phyloP scores from a whole-genome alignment of 805 yeast species.

The Wickerhamiella kazuoi region DNA sequence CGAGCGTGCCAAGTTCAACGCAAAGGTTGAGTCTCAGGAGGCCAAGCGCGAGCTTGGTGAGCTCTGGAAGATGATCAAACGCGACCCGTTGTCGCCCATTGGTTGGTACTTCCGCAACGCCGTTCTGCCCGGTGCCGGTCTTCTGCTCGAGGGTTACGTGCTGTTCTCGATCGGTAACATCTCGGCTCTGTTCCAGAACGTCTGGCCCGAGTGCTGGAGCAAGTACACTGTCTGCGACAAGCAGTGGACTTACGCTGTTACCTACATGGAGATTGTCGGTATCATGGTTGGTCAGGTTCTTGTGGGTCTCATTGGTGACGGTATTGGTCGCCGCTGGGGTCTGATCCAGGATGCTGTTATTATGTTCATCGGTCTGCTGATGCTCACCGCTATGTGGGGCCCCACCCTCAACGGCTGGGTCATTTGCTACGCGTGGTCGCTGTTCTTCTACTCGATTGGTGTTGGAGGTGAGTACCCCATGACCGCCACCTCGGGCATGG shows the following conservation, averaged over 20 bases:
- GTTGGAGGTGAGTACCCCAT: slow-evolving; percentile 57
- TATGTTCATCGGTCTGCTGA: slow-evolving; percentile 36
- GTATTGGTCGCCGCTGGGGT: slow-evolving; percentile 44
- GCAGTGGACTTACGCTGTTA: slow-evolving; percentile 22
- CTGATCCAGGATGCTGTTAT: slow-evolving; percentile 40
- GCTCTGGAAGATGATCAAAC: slow-evolving; percentile 15
- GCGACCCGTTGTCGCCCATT: slow-evolving; percentile 22
- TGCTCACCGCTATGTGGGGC: slow-evolving; percentile 47
- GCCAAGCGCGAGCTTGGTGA: slow-evolving; percentile 15
- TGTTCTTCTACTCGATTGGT: slow-evolving; percentile 34
- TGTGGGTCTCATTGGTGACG: slow-evolving; percentile 41
- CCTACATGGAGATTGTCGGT: slow-evolving; percentile 25
- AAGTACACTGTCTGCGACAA: slow-evolving; percentile 17
- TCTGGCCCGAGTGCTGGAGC: slow-evolving; percentile 25
- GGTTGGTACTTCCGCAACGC: slow-evolving; percentile 22
- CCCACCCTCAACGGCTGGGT: slow-evolving; percentile 38
- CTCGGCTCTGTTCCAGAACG: slow-evolving; percentile 17
- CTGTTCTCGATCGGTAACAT: slow-evolving; percentile 24
- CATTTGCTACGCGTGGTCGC: slow-evolving; percentile 28
- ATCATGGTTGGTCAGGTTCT: slow-evolving; percentile 44
- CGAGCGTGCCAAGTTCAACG: slow-evolving; percentile 17
- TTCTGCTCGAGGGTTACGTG: slow-evolving; percentile 24
- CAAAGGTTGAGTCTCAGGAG: slow-evolving; percentile 16
- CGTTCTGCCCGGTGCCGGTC: slow-evolving; percentile 25
- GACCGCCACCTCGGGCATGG: slow-evolving; percentile 44